A percentile compares a stretch with the other conserved stretches of the same genome.
phyloP scores from a whole-genome alignment of 352 stramenopile species.

The Saprolegnia parasitica region DNA sequence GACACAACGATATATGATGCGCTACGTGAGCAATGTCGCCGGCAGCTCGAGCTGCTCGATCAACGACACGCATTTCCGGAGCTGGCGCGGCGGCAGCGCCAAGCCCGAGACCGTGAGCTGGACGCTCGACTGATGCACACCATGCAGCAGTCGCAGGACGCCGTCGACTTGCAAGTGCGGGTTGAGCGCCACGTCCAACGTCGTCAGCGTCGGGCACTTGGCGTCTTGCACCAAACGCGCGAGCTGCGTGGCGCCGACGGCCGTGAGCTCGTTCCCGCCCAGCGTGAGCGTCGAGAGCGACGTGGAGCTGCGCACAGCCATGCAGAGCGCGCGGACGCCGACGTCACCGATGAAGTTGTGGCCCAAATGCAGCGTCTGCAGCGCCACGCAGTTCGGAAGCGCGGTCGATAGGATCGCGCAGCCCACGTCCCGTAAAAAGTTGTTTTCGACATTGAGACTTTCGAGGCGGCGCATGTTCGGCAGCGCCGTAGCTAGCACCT shows the following conservation, averaged over 20 bases:
- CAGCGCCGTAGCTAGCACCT: not conserved
- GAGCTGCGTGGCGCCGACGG: not conserved
- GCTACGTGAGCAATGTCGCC: not conserved
- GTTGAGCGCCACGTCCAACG: slow-evolving; percentile 1
- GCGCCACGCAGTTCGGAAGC: not conserved
- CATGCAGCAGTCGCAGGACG: not conserved
- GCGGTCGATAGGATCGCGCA: not conserved
- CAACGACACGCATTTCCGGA: not conserved
- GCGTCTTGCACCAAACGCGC: not conserved
- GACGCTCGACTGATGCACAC: not conserved
- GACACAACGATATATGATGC: not conserved
- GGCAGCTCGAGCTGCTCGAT: not conserved
- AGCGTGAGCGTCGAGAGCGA: not conserved
- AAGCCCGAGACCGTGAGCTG: slow-evolving; percentile 1
- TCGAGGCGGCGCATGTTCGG: not conserved
- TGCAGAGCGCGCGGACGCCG: slow-evolving; percentile 6
- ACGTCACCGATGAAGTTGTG: slow-evolving; percentile 15
- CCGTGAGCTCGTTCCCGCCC: not conserved
- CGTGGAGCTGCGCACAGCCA: not conserved
- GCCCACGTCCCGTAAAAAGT: slow-evolving; percentile 5
- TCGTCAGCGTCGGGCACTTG: not conserved
- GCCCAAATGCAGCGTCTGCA: not conserved
- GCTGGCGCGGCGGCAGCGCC: not conserved
- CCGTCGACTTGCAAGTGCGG: not conserved
- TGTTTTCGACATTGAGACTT: slow-evolving; percentile 5